These are phyloP conservation scores for Ophiostoma sp. DNA, from an alignment of 2,329 filamentous ascomycete species.

Conservation along the genomic window DNA sequence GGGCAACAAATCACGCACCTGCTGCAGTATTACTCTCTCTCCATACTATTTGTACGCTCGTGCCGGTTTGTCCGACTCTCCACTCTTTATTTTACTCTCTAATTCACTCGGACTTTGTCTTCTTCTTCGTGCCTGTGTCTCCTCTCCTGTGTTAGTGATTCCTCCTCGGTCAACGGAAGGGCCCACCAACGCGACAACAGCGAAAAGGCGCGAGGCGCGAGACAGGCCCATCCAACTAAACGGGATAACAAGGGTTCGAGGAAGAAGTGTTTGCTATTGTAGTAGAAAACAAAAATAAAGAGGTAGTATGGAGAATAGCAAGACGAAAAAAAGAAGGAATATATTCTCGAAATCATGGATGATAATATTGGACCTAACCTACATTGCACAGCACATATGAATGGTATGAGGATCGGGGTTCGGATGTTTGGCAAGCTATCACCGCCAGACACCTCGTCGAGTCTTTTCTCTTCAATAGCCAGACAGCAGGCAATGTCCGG, in stretches of 20 bases:
- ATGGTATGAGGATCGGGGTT: not conserved
- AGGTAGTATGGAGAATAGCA: not conserved
- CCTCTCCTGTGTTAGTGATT: not conserved
- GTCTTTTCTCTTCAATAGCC: not conserved
- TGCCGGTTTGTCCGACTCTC: conserved; percentile 15
- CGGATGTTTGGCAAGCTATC: not conserved
- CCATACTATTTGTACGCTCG: no score
- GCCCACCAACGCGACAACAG: conserved; percentile 25
- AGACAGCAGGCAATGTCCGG: not conserved
- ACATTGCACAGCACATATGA: not conserved
- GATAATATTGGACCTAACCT: not conserved
- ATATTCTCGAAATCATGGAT: not conserved
- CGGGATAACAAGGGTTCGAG: not conserved
- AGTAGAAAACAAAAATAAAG: not conserved
- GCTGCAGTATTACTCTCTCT: not conserved
- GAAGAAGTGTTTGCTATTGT: not conserved
- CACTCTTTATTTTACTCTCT: not conserved
- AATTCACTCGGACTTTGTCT: not conserved
- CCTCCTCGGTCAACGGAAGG: conserved; percentile 11
- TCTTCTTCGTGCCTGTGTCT: not conserved
- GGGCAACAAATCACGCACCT: conserved; percentile 7
- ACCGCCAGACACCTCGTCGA: not conserved
- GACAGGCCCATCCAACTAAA: conserved; percentile 6
- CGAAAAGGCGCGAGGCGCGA: conserved; percentile 27
- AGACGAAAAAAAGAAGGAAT: not conserved